Evolutionary conservation across 345 rosid species (phyloP).

Genomic region (Mangifera indica): DNA sequence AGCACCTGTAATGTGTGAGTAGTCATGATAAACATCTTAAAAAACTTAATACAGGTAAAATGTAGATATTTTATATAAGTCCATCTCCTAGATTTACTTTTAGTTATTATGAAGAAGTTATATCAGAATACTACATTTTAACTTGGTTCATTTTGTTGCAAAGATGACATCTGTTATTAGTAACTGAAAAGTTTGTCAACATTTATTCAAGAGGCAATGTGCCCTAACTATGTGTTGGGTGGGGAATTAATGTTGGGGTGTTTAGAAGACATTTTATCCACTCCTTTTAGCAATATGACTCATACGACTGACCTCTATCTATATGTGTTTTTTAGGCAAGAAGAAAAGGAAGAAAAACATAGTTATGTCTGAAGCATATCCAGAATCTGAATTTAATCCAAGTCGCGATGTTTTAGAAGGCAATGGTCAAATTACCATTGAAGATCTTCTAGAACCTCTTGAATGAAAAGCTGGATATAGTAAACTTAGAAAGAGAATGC

Average conservation of each 20-base stretch:
- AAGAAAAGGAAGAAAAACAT: constrained; percentile 49
- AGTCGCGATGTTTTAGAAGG: constrained; percentile 81
- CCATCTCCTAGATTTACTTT: not conserved
- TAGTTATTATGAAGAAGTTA: not conserved
- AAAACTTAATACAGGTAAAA: not conserved
- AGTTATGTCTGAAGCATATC: constrained; percentile 69
- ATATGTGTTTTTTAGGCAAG: constrained; percentile 45
- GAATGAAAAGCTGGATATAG: constrained; percentile 58
- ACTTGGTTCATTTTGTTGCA: not conserved
- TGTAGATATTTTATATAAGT: not conserved
- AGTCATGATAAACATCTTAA: not conserved
- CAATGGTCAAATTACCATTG: constrained; percentile 47
- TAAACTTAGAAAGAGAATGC: constrained; percentile 52
- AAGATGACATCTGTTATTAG: not conserved
- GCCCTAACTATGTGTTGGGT: not conserved
- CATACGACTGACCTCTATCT: constrained; percentile 7
- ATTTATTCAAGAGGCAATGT: not conserved
- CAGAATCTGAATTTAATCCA: constrained; percentile 90
- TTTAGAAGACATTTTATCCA: not conserved
- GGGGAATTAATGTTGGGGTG: not conserved
- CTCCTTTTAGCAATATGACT: not conserved
- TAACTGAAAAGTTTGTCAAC: not conserved
- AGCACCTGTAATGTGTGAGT: not conserved
- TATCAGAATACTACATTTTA: not conserved
- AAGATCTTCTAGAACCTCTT: constrained; percentile 71